Evolutionary conservation across 2,329 filamentous ascomycete genomes (phyloP).

Genomic region (Diplodia seriata): DNA sequence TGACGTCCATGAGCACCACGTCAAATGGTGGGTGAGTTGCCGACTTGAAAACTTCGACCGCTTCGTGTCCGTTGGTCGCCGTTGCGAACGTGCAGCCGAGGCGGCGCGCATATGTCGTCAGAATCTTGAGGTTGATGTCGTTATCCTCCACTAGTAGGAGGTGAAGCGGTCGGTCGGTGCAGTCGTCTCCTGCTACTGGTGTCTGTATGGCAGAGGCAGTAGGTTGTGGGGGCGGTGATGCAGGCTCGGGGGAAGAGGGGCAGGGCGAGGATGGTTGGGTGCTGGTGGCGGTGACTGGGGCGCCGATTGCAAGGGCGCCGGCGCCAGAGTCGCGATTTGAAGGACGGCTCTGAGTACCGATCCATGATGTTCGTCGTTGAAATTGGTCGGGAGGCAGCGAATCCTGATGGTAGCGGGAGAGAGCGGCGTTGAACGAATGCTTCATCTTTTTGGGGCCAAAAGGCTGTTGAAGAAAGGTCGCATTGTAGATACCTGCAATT

Average conservation of each 20-base stretch:
- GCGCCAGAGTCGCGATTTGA: background rate
- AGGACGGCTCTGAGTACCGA: background rate
- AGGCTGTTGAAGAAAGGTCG: conserved; percentile 2
- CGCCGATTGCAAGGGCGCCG: background rate
- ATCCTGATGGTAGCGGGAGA: background rate
- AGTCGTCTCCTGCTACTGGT: background rate
- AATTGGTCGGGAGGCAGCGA: background rate
- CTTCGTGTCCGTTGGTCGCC: conserved; percentile 51
- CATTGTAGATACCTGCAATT: background rate
- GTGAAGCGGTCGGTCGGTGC: background rate
- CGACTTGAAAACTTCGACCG: conserved; percentile 46
- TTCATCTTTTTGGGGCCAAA: conserved; percentile 8
- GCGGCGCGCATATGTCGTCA: conserved; percentile 51
- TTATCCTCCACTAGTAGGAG: conserved; percentile 35
- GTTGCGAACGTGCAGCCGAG: conserved; percentile 40
- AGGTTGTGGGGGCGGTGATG: background rate
- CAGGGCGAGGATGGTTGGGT: background rate
- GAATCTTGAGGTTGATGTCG: conserved; percentile 59
- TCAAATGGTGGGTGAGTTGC: conserved; percentile 37
- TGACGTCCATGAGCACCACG: conserved; percentile 56
- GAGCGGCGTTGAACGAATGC: background rate
- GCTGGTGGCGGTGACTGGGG: background rate
- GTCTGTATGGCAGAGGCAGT: conserved; percentile 4
- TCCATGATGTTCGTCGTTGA: background rate
- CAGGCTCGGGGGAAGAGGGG: background rate